These are phyloP conservation scores for Asterella californica DNA, from an alignment of 225 moss, liverwort and hornwort genomes.

Conservation along the genomic window DNA sequence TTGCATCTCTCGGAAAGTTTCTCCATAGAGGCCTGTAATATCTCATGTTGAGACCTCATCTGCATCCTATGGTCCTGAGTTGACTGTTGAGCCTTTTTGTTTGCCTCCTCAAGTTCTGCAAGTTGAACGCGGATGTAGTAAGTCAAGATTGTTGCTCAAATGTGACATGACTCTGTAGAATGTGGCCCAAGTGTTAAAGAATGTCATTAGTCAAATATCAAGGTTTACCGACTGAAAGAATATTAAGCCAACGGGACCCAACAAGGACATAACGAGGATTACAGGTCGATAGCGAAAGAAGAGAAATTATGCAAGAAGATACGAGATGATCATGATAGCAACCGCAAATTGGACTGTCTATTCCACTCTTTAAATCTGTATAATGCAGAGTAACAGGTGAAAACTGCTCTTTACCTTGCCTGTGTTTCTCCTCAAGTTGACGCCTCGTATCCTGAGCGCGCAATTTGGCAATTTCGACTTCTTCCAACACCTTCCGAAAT, in stretches of 20 bases:
- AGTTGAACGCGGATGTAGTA: not conserved
- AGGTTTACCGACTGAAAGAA: no score
- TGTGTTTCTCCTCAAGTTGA: slow-evolving; percentile 24
- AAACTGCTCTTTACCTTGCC: slow-evolving; percentile 28
- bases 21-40: slow-evolving; percentile 40
- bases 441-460: slow-evolving; percentile 10
- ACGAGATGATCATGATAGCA: no score
- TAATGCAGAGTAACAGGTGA: no score
- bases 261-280: no score
- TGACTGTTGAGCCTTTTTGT: slow-evolving; percentile 17
- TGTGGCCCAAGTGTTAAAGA: no score
- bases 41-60: slow-evolving; percentile 39
- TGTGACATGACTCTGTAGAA: no score
- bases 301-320: no score
- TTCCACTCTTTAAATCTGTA: no score
- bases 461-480: slow-evolving; percentile 5
- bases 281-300: no score
- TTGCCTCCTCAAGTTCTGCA: slow-evolving; percentile 31
- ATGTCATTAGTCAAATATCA: no score
- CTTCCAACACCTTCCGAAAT: not conserved
- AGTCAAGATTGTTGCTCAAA: not conserved
- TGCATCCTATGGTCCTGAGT: slow-evolving; percentile 43
- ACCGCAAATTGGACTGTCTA: no score
- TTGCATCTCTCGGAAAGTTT: slow-evolving; percentile 36
- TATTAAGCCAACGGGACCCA: no score